phyloP scores from a whole-genome alignment of 2,329 filamentous ascomycete genomes.

The Piedraia hortae region DNA sequence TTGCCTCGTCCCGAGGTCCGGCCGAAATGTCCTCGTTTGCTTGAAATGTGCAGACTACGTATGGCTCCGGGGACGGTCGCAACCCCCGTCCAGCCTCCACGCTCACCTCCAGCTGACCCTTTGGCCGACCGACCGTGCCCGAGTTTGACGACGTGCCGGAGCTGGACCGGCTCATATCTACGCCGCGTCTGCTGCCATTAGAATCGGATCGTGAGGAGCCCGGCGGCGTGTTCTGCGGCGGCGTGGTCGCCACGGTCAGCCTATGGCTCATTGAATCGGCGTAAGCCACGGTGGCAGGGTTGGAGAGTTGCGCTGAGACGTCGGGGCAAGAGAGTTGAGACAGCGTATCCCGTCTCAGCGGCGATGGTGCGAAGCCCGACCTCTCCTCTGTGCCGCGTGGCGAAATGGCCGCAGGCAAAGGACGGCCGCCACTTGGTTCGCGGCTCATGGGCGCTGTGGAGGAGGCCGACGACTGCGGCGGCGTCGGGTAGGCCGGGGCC shows the following conservation, averaged over 20 bases:
- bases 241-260: constrained; percentile 55
- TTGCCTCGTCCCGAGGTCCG: constrained; percentile 38
- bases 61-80: constrained; percentile 61
- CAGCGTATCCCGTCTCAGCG: constrained; percentile 13
- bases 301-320: constrained; percentile 43
- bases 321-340: constrained; percentile 30
- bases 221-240: constrained; percentile 63
- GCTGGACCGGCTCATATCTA: constrained; percentile 10
- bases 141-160: constrained; percentile 9
- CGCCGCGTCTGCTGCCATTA: constrained; percentile 21
- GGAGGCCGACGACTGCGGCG: constrained; percentile 16
- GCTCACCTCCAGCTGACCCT: constrained; percentile 71
- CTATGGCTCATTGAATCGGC: constrained; percentile 35
- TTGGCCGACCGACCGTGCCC: constrained; percentile 42
- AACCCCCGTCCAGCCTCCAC: constrained; percentile 67
- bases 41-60: constrained; percentile 90
- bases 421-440: constrained; percentile 6
- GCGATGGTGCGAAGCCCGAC: constrained; percentile 6
- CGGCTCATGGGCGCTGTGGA: constrained; percentile 11
- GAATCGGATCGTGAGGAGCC: constrained; percentile 76
- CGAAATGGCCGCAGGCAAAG: constrained; percentile 7
- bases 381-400: constrained; percentile 7
- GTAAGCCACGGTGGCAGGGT: constrained; percentile 31
- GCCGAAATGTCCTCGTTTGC: constrained; percentile 88
- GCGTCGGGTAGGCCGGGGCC: constrained; percentile 14